These are phyloP conservation scores for Amesomyces nigricolor DNA, from an alignment of 2,329 filamentous ascomycete genomes.

Conservation along the genomic window DNA sequence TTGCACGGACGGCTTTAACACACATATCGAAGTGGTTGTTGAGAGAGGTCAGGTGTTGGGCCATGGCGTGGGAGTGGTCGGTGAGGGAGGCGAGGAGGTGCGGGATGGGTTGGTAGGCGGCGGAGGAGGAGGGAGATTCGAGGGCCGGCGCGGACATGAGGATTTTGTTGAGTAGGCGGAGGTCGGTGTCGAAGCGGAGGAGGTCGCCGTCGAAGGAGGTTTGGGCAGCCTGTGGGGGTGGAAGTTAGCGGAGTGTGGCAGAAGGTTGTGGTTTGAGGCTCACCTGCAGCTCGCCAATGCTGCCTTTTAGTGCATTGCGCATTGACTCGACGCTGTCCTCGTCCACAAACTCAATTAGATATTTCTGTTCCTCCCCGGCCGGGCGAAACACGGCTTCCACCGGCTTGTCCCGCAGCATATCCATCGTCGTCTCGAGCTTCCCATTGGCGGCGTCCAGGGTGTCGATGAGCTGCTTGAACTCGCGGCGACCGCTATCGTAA, in stretches of 20 bases:
- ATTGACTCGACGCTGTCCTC: conserved; percentile 62
- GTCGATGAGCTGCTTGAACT: conserved; percentile 57
- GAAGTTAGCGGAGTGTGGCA: neutral
- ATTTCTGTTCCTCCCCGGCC: conserved; percentile 52
- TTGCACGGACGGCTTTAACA: conserved; percentile 83
- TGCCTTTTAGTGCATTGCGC: conserved; percentile 60
- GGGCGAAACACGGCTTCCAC: conserved; percentile 62
- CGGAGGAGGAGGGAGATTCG: conserved; percentile 33
- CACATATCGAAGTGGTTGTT: conserved; percentile 90
- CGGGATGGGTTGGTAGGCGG: conserved; percentile 41
- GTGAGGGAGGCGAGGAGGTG: conserved; percentile 59
- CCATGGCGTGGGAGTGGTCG: conserved; percentile 74
- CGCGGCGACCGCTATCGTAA: conserved; percentile 52
- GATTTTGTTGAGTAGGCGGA: conserved; percentile 58
- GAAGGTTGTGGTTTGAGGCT: conserved; percentile 13
- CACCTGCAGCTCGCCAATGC: conserved; percentile 66
- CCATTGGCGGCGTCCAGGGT: conserved; percentile 62
- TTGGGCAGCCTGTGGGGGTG: conserved; percentile 49
- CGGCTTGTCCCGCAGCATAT: conserved; percentile 55
- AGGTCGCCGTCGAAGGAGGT: conserved; percentile 72
- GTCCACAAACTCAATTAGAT: conserved; percentile 70
- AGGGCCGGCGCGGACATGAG: conserved; percentile 40
- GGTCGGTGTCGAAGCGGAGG: conserved; percentile 66
- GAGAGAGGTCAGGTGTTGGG: conserved; percentile 70
- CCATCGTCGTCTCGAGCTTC: conserved; percentile 61